These are phyloP conservation scores for Penicillium brevicompactum DNA, from an alignment of 2,329 filamentous ascomycete species.

Conservation along the genomic window DNA sequence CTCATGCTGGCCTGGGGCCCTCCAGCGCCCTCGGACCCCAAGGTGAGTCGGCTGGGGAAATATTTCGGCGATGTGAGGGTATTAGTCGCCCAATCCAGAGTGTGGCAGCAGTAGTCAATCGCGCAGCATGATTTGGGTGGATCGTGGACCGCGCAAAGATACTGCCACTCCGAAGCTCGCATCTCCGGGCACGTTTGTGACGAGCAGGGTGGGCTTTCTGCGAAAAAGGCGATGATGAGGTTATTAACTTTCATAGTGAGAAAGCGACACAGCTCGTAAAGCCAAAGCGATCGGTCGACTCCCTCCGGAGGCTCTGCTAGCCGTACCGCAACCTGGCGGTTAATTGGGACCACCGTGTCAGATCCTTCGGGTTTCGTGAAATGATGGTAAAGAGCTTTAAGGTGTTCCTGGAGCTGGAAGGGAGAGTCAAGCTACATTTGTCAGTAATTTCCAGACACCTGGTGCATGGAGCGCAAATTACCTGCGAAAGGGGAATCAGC, in stretches of 20 bases:
- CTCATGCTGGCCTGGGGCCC: constrained; percentile 48
- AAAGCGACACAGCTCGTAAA: constrained; percentile 96
- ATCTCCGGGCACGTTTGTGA: constrained; percentile 91
- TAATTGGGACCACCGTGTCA: constrained; percentile 70
- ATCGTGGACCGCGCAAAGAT: constrained; percentile 95
- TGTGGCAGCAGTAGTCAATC: constrained; percentile 99
- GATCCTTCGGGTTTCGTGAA: constrained; percentile 66
- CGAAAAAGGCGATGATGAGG: constrained; percentile 88
- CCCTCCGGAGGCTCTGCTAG: constrained; percentile 79
- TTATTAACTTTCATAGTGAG: constrained; percentile 93
- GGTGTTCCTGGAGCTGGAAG: constrained; percentile 95
- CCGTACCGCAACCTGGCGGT: constrained; percentile 70
- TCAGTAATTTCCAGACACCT: constrained; percentile 6
- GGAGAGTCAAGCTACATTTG: constrained; percentile 81
- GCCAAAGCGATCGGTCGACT: constrained; percentile 86
- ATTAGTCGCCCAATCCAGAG: constrained; percentile 95
- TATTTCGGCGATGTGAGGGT: constrained; percentile 92
- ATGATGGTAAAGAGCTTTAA: constrained; percentile 86
- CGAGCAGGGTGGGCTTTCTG: constrained; percentile 87
- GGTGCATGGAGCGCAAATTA: constrained; percentile 46
- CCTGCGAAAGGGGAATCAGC: constrained; percentile 80
- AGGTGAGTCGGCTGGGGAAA: constrained; percentile 80
- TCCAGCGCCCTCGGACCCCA: constrained; percentile 52
- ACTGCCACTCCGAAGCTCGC: constrained; percentile 99
- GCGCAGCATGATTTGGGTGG: constrained; percentile 96